These are phyloP conservation scores for Arabis hirsuta DNA, from an alignment of 345 rosid genomes.

Conservation along the genomic window DNA sequence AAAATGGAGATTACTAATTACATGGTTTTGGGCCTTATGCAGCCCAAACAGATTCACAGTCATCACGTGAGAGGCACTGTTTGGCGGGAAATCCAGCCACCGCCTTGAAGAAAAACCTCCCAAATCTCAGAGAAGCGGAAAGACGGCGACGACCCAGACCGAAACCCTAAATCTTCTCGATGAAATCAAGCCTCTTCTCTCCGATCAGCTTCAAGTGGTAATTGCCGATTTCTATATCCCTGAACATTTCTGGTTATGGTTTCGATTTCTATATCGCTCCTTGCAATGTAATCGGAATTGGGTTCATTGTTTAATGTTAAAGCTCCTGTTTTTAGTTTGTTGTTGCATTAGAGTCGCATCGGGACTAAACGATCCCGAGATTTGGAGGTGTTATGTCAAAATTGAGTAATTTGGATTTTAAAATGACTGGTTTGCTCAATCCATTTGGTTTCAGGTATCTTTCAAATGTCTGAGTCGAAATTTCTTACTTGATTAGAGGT, in stretches of 20 bases:
- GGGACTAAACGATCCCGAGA: too few relatives aligned
- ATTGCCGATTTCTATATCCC: conserved; percentile 6
- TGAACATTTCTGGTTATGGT: conserved; percentile 19
- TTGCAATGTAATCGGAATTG: too few relatives aligned
- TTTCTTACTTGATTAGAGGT: conserved; percentile 80
- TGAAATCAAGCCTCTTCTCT: conserved; percentile 72
- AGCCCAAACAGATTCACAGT: not conserved
- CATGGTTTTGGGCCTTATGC: not conserved
- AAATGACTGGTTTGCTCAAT: not conserved
- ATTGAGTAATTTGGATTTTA: conserved; percentile 3
- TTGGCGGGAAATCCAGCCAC: not conserved
- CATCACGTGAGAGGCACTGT: conserved; percentile 26
- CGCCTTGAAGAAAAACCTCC: conserved; percentile 38
- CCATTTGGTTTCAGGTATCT: conserved; percentile 68
- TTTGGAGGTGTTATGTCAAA: not conserved
- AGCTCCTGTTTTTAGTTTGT: too few relatives aligned
- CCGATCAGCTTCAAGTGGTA: conserved; percentile 86
- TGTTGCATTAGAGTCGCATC: not conserved
- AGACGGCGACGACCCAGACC: not conserved
- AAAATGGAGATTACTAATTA: not conserved
- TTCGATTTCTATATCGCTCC: not conserved
- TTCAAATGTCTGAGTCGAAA: conserved; percentile 96
- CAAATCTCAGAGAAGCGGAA: conserved; percentile 47
- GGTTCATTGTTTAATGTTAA: not conserved
- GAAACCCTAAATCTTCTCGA: conserved; percentile 73